A percentile compares a stretch with the other conserved stretches of the same genome.
Conservation (phyloP, 345 rosid species). For the Fremontodendron californicum region DNA sequence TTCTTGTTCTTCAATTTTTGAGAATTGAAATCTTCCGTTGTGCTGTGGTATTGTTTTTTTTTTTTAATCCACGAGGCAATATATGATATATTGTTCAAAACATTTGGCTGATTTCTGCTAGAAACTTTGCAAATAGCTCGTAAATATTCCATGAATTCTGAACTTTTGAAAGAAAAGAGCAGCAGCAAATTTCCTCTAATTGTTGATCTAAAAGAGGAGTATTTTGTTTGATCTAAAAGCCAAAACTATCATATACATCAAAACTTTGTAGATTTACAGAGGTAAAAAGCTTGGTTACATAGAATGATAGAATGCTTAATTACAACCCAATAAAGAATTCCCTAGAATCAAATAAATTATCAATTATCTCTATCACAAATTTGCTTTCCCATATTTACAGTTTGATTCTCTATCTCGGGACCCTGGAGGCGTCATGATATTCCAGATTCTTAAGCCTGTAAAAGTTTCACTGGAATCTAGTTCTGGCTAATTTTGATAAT, state of each 20-base stretch:
- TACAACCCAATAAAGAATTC: conserved; percentile 19
- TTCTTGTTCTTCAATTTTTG: too few relatives aligned
- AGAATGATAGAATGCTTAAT: conserved; percentile 1
- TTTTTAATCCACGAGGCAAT: too few relatives aligned
- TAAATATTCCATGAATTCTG: too few relatives aligned
- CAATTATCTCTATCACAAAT: conserved; percentile 1
- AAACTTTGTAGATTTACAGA: conserved; percentile 24
- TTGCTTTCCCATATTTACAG: background rate
- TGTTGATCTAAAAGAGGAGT: background rate
- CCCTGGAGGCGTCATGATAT: background rate
- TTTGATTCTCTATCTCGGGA: background rate
- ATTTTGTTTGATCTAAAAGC: background rate
- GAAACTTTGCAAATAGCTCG: background rate
- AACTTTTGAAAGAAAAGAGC: too few relatives aligned
- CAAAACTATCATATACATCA: conserved; percentile 24
- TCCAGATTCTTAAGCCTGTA: background rate
- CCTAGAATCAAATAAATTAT: background rate
- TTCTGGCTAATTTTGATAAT: background rate
- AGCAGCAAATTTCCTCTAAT: background rate
- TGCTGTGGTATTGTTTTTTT: too few relatives aligned
- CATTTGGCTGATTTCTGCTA: background rate
- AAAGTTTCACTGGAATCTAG: background rate
- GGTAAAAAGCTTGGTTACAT: background rate
- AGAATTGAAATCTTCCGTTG: too few relatives aligned
- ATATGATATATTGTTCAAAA: too few relatives aligned